Base-by-base conservation (phyloP, 352 stramenopile genomes). In the Pythium volutum region DNA sequence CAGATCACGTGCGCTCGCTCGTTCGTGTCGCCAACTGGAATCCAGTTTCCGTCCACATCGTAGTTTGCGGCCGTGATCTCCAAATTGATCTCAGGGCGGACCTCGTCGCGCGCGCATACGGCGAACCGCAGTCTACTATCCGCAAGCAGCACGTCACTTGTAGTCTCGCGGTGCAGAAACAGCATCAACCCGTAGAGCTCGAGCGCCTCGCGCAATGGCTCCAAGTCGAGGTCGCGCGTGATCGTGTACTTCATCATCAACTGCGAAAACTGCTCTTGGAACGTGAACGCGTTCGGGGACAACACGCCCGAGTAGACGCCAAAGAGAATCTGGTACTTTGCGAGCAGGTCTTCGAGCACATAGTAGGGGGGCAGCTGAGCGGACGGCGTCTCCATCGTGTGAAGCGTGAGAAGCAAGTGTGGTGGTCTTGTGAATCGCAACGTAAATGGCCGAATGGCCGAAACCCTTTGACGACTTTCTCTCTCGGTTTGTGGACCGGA, bases 111-210 rank as follows among this genome's bases (percentile, higher is more conserved):
- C 4, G 54, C 9, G n/a, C 42, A 42, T 1, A 33, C n/a, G 20
- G 11, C 6, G 12, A 61, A 22, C 5, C 42, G 41, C 18, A 61
- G 20, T 11, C 54, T 41, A 3, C 10, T 8, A 22, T 61, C 54
- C 10, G 26, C 18, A 42, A 46, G 23, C n/a, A 61, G 54, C 29
- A 33, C 41, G 27, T 61, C 54, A 31, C 42, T 42, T 4, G 15
- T 52, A 3, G 54, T 53, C 20, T 52, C n/a, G n/a, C 42, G 54
- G 27, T 61, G 54, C 12, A 61, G 20, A 45, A 61, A 53, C 16
- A 61, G n/a, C 27, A 61, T 2, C 6, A 61, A 31, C 18, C 25
- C 42, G 20, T 51, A 61, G 9, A 61, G 54, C 43, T 61, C 54
- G 3, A 53, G 20, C 29, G 29, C 11, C 27, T 52, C 39, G 11